A percentile compares a stretch with the other conserved stretches of the same genome.
These are phyloP conservation scores for Tolypocladium tundrense DNA, from an alignment of 2,329 filamentous ascomycete genomes.

Conservation along the genomic window DNA sequence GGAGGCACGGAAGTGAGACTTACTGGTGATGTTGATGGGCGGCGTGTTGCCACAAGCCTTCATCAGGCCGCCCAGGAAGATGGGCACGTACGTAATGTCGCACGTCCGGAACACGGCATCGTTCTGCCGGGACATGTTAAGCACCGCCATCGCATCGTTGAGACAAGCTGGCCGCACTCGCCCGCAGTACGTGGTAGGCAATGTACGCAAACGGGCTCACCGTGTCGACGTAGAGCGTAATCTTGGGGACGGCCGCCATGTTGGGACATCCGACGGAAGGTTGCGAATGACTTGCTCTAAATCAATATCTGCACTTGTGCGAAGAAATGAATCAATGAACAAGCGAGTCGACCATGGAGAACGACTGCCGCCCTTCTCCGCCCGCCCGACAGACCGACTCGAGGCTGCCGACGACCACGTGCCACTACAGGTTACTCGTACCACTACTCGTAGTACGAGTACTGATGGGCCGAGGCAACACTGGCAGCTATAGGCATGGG, in stretches of 20 bases:
- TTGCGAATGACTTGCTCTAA: too few relatives aligned
- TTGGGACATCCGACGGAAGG: not conserved
- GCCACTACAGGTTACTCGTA: not conserved
- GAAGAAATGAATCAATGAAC: not conserved
- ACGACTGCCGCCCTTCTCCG: not conserved
- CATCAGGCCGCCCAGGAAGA: conserved; percentile 27
- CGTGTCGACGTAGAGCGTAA: conserved; percentile 27
- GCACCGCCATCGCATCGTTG: not conserved
- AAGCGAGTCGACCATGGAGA: not conserved
- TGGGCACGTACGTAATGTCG: conserved; percentile 23
- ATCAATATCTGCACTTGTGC: not conserved
- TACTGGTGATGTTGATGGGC: conserved; percentile 26
- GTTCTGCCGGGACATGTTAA: conserved; percentile 11
- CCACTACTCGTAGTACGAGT: too few relatives aligned
- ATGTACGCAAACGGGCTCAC: conserved; percentile 30
- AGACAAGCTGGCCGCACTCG: conserved; percentile 11
- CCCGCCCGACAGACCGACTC: not conserved
- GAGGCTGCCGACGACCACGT: not conserved
- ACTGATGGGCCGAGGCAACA: too few relatives aligned
- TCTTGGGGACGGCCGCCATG: conserved; percentile 11
- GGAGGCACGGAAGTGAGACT: not conserved
- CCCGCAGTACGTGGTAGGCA: conserved; percentile 26
- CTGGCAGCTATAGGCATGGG: too few relatives aligned
- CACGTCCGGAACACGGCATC: conserved; percentile 18
- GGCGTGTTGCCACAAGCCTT: conserved; percentile 24